Conservation (phyloP, 768 basidiomycete species). For the Lentinula boryana region DNA sequence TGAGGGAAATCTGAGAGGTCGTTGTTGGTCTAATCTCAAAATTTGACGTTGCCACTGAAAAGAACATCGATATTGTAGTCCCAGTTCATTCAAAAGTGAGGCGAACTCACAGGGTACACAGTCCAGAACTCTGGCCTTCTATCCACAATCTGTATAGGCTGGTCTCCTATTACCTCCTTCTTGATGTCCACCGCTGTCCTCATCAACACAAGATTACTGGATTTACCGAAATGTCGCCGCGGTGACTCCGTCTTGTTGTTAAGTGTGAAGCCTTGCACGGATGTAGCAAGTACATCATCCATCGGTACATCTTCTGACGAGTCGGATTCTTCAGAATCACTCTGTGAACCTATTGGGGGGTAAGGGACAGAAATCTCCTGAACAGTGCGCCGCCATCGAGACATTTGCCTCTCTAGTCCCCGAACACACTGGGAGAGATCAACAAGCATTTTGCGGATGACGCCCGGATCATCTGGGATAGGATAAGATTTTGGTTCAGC, state of each 20-base stretch:
- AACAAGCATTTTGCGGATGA: neutral
- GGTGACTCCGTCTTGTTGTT: neutral
- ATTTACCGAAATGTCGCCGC: conserved; percentile 11
- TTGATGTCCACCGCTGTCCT: conserved; percentile 33
- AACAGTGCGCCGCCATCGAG: conserved; percentile 2
- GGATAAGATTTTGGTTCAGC: neutral
- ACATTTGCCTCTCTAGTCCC: conserved; percentile 1
- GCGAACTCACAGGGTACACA: conserved; percentile 23
- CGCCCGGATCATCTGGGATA: neutral
- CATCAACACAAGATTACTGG: conserved; percentile 47
- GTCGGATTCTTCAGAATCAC: neutral
- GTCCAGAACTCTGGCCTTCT: conserved; percentile 13
- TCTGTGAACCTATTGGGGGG: neutral
- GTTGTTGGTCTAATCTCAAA: neutral
- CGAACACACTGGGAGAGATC: conserved; percentile 1
- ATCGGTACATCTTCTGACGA: neutral
- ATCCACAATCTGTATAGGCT: neutral
- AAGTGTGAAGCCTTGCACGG: neutral
- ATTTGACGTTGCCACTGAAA: neutral
- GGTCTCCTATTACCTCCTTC: conserved; percentile 26
- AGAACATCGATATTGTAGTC: neutral
- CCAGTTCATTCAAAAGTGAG: neutral
- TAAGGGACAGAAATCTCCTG: neutral
- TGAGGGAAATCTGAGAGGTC: conserved; percentile 21
- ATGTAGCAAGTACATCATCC: neutral